Conservation (phyloP, 805 yeast species). For the Yamadazyma akitaensis region DNA sequence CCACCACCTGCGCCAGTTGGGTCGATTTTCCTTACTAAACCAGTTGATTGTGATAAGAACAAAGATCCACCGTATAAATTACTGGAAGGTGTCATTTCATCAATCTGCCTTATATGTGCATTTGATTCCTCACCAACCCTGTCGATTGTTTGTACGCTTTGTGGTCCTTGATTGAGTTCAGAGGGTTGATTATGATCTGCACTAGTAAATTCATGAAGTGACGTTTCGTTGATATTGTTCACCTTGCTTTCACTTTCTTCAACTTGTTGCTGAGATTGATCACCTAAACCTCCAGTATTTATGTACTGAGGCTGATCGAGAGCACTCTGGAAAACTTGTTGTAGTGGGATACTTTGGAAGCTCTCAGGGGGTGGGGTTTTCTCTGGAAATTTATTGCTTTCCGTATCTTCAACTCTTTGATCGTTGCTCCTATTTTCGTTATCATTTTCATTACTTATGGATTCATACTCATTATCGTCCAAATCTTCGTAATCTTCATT, state of each 20-base stretch:
- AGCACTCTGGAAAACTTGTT: conserved; percentile 16
- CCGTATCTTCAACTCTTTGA: neutral
- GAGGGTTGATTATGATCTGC: neutral
- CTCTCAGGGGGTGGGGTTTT: neutral
- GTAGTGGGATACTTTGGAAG: conserved; percentile 11
- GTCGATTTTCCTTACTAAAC: conserved; percentile 35
- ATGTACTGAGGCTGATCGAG: conserved; percentile 11
- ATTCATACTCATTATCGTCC: conserved; percentile 14
- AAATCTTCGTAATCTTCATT: conserved; percentile 38
- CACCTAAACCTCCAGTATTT: neutral
- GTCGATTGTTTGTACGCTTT: neutral
- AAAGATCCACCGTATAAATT: conserved; percentile 43
- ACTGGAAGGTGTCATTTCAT: conserved; percentile 14
- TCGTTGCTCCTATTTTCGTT: neutral
- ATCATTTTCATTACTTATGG: neutral
- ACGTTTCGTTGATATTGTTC: neutral
- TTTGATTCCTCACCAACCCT: neutral
- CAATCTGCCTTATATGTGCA: neutral
- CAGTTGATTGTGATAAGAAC: conserved; percentile 42
- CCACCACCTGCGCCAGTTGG: conserved; percentile 7
- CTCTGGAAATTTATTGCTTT: neutral
- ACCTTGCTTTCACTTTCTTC: neutral
- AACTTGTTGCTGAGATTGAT: neutral
- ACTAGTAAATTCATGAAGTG: neutral
- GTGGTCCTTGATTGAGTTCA: neutral